Percentiles rank a stretch among this genome's conserved stretches.
These are phyloP conservation scores for Xylariaceae sp. DNA, from an alignment of 2,329 filamentous ascomycete genomes.

Conservation along the genomic window DNA sequence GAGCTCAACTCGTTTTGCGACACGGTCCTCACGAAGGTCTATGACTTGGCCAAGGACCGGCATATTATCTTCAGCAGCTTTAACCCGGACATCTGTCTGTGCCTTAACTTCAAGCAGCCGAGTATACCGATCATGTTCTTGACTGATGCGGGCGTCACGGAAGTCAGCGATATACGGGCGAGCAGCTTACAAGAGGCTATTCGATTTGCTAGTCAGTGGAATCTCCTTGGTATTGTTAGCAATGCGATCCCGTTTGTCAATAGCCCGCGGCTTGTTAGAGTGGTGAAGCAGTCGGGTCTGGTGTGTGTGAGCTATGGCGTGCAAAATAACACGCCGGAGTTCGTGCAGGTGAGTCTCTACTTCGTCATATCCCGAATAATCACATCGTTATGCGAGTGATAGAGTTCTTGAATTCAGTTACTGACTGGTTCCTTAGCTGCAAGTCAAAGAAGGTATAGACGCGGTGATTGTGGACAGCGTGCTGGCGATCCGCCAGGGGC, in stretches of 20 bases:
- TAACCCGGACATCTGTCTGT: conserved; percentile 92
- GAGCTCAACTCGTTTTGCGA: conserved; percentile 97
- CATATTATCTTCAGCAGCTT: conserved; percentile 97
- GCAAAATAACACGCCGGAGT: conserved; percentile 79
- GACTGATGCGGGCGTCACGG: conserved; percentile 76
- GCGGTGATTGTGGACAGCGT: conserved; percentile 97
- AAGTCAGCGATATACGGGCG: conserved; percentile 84
- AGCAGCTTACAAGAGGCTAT: conserved; percentile 93
- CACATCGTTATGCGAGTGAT: not conserved
- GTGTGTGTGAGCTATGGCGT: conserved; percentile 94
- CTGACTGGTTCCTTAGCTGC: conserved; percentile 50
- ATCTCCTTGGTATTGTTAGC: conserved; percentile 84
- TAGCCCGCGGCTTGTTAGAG: conserved; percentile 80
- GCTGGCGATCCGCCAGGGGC: conserved; percentile 82
- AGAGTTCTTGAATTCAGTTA: conserved; percentile 5
- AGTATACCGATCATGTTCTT: conserved; percentile 94
- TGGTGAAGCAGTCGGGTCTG: conserved; percentile 89
- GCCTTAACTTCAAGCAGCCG: conserved; percentile 94
- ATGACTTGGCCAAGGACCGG: conserved; percentile 74
- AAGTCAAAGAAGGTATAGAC: conserved; percentile 94
- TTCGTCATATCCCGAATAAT: not conserved
- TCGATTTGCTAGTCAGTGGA: conserved; percentile 92
- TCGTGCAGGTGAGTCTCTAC: conserved; percentile 69
- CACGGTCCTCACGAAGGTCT: conserved; percentile 84
- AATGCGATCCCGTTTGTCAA: conserved; percentile 85